Evolutionary conservation across 2,329 filamentous ascomycete species (phyloP).

Genomic region (Neospermospora avenae): DNA sequence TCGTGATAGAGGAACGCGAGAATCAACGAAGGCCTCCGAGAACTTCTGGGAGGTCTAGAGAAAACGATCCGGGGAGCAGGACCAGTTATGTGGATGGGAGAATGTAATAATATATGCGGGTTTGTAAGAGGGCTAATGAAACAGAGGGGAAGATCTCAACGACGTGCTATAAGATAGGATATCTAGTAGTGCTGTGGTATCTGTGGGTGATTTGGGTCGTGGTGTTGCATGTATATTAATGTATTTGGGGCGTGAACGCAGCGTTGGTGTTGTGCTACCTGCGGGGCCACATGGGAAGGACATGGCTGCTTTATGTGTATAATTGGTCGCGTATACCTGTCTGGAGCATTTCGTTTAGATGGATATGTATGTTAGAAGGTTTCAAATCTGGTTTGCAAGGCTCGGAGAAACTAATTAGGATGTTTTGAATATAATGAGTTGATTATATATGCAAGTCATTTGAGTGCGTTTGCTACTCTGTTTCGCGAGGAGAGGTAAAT

Average conservation of each 20-base stretch:
- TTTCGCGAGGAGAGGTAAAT: no score
- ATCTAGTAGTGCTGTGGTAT: background rate
- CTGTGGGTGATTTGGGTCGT: background rate
- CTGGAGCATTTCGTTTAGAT: background rate
- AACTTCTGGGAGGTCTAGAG: background rate
- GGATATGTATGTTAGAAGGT: background rate
- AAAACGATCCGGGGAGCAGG: background rate
- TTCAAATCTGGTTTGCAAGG: no score
- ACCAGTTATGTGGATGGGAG: conserved; percentile 1
- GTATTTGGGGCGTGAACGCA: background rate
- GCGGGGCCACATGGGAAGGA: background rate
- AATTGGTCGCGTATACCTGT: background rate
- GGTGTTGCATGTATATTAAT: background rate
- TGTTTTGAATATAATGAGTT: no score
- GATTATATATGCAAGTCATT: no score
- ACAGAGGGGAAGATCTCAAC: background rate
- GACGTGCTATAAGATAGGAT: background rate
- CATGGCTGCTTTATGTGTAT: background rate
- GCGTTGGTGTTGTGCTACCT: background rate
- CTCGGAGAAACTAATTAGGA: no score
- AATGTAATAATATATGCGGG: background rate
- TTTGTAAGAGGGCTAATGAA: background rate
- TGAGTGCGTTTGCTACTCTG: no score
- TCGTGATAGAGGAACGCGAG: conserved; percentile 1
- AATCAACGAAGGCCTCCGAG: background rate